Percentiles rank a stretch among this genome's conserved stretches.
These are phyloP conservation scores for Mortierella sp. DNA, from an alignment of 371 early-diverging fungal species.

Conservation along the genomic window DNA sequence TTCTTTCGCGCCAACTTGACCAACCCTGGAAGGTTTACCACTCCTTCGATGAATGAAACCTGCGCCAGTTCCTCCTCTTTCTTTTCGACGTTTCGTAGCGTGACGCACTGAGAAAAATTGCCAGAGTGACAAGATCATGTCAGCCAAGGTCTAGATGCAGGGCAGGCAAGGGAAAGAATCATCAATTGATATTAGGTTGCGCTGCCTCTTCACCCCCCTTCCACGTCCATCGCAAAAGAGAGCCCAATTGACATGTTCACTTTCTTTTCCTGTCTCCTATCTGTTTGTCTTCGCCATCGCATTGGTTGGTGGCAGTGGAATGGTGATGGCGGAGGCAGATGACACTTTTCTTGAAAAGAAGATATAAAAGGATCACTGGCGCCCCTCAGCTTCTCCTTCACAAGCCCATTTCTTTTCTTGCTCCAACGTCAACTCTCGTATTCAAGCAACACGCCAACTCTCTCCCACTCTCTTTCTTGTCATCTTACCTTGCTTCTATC, in stretches of 20 bases:
- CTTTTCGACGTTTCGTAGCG: background rate
- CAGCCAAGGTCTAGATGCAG: background rate
- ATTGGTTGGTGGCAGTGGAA: too few relatives aligned
- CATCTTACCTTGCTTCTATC: background rate
- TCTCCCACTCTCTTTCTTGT: too few relatives aligned
- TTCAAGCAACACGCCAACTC: background rate
- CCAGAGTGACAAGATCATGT: background rate
- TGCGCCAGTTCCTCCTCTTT: background rate
- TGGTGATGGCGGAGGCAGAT: too few relatives aligned
- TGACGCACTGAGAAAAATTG: background rate
- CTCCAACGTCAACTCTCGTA: background rate
- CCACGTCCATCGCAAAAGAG: background rate
- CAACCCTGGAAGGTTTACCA: too few relatives aligned
- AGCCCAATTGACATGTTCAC: background rate
- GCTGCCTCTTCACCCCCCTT: background rate
- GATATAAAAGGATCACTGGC: background rate
- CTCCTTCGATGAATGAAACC: background rate
- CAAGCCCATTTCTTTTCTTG: background rate
- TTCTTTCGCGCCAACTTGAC: background rate
- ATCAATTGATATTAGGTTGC: background rate
- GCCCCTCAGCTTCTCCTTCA: background rate
- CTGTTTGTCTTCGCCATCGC: background rate
- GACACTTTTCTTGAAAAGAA: background rate
- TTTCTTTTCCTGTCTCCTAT: background rate
- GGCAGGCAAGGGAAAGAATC: background rate